Evolutionary conservation across 345 rosid genomes (phyloP).

Genomic region (Turnera subulata): DNA sequence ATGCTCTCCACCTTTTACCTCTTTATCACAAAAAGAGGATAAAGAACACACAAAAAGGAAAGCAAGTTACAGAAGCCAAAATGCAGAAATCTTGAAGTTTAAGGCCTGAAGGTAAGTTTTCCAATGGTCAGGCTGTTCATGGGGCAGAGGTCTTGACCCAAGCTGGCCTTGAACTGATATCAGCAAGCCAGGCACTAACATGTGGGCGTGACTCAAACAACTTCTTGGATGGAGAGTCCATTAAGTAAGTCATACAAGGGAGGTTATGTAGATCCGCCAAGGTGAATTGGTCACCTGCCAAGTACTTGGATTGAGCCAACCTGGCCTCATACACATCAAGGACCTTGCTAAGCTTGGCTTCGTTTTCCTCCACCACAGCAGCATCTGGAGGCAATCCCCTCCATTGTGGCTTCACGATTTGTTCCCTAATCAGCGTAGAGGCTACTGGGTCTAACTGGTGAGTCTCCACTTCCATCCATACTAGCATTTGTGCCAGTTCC

Average conservation of each 20-base stretch:
- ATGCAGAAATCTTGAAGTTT: too few species aligned
- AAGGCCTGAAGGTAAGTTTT: too few species aligned
- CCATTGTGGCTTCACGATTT: conserved; percentile 36
- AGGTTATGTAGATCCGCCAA: conserved; percentile 74
- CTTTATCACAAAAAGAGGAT: too few species aligned
- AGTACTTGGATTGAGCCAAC: conserved; percentile 50
- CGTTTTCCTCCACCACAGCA: conserved; percentile 49
- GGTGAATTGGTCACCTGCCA: conserved; percentile 60
- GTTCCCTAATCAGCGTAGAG: conserved; percentile 42
- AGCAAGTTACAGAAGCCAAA: too few species aligned
- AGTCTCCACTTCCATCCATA: conserved; percentile 75
- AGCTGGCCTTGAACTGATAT: conserved; percentile 31
- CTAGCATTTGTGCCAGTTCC: conserved; percentile 23
- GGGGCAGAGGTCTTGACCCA: too few species aligned
- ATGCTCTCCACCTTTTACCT: too few species aligned
- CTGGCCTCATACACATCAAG: conserved; percentile 65
- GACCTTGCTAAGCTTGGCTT: conserved; percentile 36
- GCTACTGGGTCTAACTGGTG: conserved; percentile 60
- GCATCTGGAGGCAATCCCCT: conserved; percentile 47
- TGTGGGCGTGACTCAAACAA: conserved; percentile 29
- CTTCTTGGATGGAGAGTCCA: conserved; percentile 41
- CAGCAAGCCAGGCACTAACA: conserved; percentile 6
- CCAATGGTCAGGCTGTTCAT: too few species aligned
- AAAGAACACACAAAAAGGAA: too few species aligned
- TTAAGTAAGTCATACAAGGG: conserved; percentile 37